These are phyloP conservation scores for Desmodesmus armatus DNA, from an alignment of 139 green algal genomes.

Conservation along the genomic window DNA sequence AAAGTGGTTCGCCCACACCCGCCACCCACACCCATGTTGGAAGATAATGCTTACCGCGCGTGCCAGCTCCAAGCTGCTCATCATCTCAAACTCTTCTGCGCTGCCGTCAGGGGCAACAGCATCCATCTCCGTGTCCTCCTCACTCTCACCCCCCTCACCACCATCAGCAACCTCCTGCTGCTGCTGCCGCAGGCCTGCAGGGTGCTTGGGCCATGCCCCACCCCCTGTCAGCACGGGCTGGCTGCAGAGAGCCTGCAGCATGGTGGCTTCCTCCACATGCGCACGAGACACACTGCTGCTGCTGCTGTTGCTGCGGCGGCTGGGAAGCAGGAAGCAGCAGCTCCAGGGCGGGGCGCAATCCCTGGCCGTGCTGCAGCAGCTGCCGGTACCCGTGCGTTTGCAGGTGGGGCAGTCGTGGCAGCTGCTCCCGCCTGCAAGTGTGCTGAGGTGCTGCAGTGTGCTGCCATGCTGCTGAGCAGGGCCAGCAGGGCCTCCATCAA, in stretches of 20 bases:
- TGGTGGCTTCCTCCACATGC: too few species aligned
- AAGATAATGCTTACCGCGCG: not conserved
- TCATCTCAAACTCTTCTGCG: not conserved
- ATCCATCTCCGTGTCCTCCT: too few species aligned
- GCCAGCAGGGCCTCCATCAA: slow-evolving; percentile 2
- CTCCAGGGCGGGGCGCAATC: too few species aligned
- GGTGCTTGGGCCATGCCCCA: not conserved
- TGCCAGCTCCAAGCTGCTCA: slow-evolving; percentile 22
- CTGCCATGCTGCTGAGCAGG: slow-evolving; percentile 23
- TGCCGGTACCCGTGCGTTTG: too few species aligned
- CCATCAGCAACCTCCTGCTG: not conserved
- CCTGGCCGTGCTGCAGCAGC: too few species aligned
- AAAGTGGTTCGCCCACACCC: too few species aligned
- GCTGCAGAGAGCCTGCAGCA: too few species aligned
- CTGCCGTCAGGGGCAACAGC: too few species aligned
- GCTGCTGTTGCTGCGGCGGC: slow-evolving; percentile 10
- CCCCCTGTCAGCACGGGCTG: too few species aligned
- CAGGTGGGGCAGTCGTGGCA: too few species aligned
- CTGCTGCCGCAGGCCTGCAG: not conserved
- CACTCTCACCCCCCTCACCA: not conserved
- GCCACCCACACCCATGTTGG: too few species aligned
- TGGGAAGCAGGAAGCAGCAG: too few species aligned
- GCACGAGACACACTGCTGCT: not conserved
- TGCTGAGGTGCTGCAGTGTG: not conserved
- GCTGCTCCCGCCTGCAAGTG: not conserved